A percentile compares a stretch with the other conserved stretches of the same genome.
These are phyloP conservation scores for Sesbania bispinosa DNA, from an alignment of 306 rosid species.

Conservation along the genomic window DNA sequence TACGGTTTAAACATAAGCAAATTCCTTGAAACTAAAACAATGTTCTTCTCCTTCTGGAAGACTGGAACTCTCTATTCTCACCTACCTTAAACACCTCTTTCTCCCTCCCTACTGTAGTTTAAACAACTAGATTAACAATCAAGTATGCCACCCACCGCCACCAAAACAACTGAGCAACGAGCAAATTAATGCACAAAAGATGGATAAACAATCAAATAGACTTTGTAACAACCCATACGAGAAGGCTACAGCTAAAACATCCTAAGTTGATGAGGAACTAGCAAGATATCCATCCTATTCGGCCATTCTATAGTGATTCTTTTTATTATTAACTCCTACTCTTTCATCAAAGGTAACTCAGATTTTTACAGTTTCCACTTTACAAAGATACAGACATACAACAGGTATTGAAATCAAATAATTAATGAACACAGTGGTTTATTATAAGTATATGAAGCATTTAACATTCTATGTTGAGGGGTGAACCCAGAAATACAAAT, in stretches of 20 bases:
- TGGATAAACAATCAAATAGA: neutral
- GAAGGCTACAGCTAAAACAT: neutral
- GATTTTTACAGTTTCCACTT: too few species aligned
- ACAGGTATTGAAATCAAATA: too few species aligned
- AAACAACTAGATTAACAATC: neutral
- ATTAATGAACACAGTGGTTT: too few species aligned
- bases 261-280: neutral
- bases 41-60: neutral
- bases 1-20: neutral
- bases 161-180: neutral
- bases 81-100: neutral
- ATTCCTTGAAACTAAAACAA: neutral
- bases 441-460: too few species aligned
- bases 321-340: too few species aligned
- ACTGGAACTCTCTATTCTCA: neutral
- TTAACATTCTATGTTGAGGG: too few species aligned
- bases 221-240: slow-evolving; percentile 6
- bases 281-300: too few species aligned
- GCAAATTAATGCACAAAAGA: neutral
- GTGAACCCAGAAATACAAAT: too few species aligned
- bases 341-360: too few species aligned
- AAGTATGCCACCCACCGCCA: neutral
- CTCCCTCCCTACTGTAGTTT: neutral
- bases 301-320: too few species aligned
- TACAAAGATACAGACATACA: too few species aligned